Evolutionary conservation across 495 filamentous ascomycete genomes (phyloP).

Genomic region (Daldinia grandis): DNA sequence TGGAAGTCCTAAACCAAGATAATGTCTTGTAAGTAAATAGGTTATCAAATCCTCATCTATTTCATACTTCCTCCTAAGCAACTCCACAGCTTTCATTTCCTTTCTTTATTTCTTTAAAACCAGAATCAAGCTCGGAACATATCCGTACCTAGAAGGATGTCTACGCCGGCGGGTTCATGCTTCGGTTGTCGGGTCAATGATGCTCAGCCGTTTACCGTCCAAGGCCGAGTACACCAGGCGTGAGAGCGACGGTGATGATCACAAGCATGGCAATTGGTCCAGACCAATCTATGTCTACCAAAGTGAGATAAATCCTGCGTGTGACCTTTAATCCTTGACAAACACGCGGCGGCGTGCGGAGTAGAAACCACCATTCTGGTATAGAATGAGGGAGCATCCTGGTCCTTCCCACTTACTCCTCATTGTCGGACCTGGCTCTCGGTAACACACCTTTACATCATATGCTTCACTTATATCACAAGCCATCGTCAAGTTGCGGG

Average conservation of each 20-base stretch:
- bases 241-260: neutral
- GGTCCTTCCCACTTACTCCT: conserved; percentile 21
- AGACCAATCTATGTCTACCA: neutral
- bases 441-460: conserved; percentile 9
- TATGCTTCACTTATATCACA: conserved; percentile 11
- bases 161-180: neutral
- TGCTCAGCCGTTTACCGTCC: neutral
- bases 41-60: neutral
- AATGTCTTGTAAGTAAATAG: neutral
- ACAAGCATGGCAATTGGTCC: neutral
- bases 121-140: neutral
- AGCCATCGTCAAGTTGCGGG: neutral
- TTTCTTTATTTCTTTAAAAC: too few relatives aligned
- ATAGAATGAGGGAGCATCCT: neutral
- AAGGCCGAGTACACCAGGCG: neutral
- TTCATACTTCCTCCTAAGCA: neutral
- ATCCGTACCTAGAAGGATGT: neutral
- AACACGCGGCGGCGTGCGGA: conserved; percentile 1
- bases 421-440: conserved; percentile 20
- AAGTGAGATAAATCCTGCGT: neutral
- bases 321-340: conserved; percentile 7
- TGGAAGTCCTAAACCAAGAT: neutral
- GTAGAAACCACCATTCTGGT: neutral
- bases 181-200: neutral
- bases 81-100: neutral